Evolutionary conservation across 1,284 basidiomycete species (phyloP), one percentile per base, ranked within the genome.

Genomic region (Vanrija pseudolonga): DNA sequence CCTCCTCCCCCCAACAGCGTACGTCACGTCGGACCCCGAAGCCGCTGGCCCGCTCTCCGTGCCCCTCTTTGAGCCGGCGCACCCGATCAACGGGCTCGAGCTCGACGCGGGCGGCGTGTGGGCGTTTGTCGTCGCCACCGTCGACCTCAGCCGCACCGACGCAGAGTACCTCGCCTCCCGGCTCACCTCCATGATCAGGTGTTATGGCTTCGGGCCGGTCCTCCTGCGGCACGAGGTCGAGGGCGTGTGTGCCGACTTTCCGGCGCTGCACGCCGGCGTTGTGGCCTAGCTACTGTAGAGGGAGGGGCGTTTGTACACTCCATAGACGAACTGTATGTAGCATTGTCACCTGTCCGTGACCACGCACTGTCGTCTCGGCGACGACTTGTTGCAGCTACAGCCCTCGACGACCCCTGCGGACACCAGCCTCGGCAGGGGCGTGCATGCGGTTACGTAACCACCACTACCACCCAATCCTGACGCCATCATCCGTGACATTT

Each of bases 141-240:
- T 56, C 19, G 50, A 56, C 44, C 17, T 56, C 17, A 23, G 22
- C 38, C 24, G 28, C 28, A 41, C 44, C 6, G 54, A 56, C 39
- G 45, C 39, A 18, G 49, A 50, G 28, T 14, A 18, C 8, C 26
- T 56, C 18, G 54, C 54, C 7, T 32, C 12, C 26, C 19, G 44
- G 22, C n/a, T 56, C 17, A 47, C 54, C 11, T 18, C 26, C 18
- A 50, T 38, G 38, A 38, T 56, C 19, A 24, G 54, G 39, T 56
- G 54, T 42, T 56, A 56, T 26, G 54, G 54, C 12, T 56, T 39
- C 40, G 54, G 54, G 22, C 54, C 54, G 20, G 54, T 56, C 5
- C n/a, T 56, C 14, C 15, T 56, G 32, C 17, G 15, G 22, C 18
- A 28, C 11, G 54, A 56, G 28, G 38, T 56, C 17, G 28, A 23